These are phyloP conservation scores for Chalaropsis ovoidea DNA, from an alignment of 2,329 filamentous ascomycete genomes.

Conservation along the genomic window DNA sequence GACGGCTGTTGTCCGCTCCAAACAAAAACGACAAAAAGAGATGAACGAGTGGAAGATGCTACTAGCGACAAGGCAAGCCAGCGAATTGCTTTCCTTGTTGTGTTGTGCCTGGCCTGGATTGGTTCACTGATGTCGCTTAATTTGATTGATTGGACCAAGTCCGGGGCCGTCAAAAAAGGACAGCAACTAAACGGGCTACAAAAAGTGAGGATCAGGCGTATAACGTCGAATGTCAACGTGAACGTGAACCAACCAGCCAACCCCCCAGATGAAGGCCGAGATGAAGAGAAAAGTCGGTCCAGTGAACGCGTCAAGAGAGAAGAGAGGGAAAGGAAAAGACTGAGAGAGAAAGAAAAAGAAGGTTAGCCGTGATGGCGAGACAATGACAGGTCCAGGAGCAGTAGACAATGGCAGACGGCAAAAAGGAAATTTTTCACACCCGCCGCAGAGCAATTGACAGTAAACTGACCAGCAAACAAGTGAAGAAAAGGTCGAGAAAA, in stretches of 20 bases:
- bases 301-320: background rate
- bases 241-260: background rate
- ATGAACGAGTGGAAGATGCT: background rate
- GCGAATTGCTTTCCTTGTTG: constrained; percentile 3
- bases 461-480: background rate
- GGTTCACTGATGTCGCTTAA: constrained; percentile 8
- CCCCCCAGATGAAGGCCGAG: constrained; percentile 6
- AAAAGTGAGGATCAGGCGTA: constrained; percentile 1
- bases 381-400: background rate
- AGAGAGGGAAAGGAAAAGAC: background rate
- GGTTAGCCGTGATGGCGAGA: background rate
- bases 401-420: background rate
- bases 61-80: background rate
- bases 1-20: background rate
- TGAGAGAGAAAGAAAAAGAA: background rate
- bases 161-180: background rate
- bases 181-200: constrained; percentile 11
- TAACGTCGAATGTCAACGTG: background rate
- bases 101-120: background rate
- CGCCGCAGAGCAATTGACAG: background rate
- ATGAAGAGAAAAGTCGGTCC: constrained; percentile 6
- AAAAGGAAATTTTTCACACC: background rate
- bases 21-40: background rate
- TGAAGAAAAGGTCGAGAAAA: constrained; percentile 11
- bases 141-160: background rate